phyloP scores from a whole-genome alignment of 2,329 filamentous ascomycete species.

The Fusarium bulbicola region DNA sequence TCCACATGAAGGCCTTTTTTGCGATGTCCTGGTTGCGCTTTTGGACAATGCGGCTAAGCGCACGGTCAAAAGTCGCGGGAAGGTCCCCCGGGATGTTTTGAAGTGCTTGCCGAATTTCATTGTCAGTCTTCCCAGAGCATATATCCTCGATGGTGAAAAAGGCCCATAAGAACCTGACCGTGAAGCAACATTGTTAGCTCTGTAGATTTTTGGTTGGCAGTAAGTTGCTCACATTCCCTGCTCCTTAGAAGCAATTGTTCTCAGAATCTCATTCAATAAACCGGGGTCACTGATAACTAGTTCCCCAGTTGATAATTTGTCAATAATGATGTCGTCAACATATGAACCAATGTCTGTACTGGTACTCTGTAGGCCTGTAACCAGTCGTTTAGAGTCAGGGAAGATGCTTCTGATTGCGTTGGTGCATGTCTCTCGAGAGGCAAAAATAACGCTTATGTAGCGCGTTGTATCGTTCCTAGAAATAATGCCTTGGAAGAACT shows the following conservation, averaged over 20 bases:
- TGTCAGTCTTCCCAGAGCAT: constrained; percentile 13
- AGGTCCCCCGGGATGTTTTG: constrained; percentile 5
- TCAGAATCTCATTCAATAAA: neutral
- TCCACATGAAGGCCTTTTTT: constrained; percentile 2
- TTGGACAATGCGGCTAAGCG: neutral
- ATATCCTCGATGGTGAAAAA: constrained; percentile 21
- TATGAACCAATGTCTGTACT: neutral
- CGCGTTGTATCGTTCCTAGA: rapidly evolving
- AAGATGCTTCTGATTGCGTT: neutral
- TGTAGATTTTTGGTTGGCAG: rapidly evolving
- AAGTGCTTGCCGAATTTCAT: constrained; percentile 4
- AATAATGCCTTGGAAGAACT: neutral
- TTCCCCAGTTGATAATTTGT: neutral
- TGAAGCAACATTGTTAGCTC: rapidly evolving
- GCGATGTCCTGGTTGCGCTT: neutral
- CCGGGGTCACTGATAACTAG: rapidly evolving
- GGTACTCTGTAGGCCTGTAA: neutral
- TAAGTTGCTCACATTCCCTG: neutral
- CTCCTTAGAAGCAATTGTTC: neutral
- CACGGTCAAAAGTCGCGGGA: constrained; percentile 15
- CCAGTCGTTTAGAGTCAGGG: neutral
- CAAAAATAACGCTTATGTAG: neutral
- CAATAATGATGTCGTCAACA: neutral
- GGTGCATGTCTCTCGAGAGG: neutral
- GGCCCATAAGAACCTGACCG: constrained; percentile 22